A percentile compares a stretch with the other conserved stretches of the same genome.
Conservation (phyloP, 331 rosid genomes). For the Malus hybrid region DNA sequence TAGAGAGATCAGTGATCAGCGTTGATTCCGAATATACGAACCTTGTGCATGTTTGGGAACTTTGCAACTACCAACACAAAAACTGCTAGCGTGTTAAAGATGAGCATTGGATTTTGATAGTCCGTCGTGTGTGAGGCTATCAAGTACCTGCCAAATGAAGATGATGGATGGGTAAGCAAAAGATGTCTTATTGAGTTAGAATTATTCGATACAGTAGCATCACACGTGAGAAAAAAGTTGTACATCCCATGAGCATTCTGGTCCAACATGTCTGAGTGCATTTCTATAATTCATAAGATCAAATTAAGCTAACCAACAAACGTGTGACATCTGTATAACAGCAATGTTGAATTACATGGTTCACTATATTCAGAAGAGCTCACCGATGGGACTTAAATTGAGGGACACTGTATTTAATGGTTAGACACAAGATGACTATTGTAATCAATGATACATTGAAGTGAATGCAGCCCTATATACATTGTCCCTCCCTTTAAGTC, state of each 20-base stretch:
- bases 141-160: constrained; percentile 25
- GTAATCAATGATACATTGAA: not conserved
- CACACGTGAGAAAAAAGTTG: not conserved
- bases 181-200: not conserved
- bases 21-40: constrained; percentile 39
- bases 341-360: not conserved
- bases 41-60: constrained; percentile 46
- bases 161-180: not conserved
- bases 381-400: not conserved
- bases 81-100: constrained; percentile 34
- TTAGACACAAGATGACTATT: not conserved
- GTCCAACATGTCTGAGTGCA: not conserved
- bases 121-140: constrained; percentile 40
- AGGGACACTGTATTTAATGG: not conserved
- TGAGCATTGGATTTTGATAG: constrained; percentile 34
- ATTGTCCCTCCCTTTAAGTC: not conserved
- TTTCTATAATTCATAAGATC: not conserved
- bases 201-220: not conserved
- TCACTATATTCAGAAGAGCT: not conserved
- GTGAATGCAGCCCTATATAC: not conserved
- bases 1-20: constrained; percentile 21
- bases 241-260: not conserved
- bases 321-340: not conserved
- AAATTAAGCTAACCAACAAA: not conserved
- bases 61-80: constrained; percentile 38